Percentiles rank a stretch among this genome's conserved stretches.
Evolutionary conservation across 2,329 filamentous ascomycete genomes (phyloP).

Genomic region (Calonectria hawksworthii): DNA sequence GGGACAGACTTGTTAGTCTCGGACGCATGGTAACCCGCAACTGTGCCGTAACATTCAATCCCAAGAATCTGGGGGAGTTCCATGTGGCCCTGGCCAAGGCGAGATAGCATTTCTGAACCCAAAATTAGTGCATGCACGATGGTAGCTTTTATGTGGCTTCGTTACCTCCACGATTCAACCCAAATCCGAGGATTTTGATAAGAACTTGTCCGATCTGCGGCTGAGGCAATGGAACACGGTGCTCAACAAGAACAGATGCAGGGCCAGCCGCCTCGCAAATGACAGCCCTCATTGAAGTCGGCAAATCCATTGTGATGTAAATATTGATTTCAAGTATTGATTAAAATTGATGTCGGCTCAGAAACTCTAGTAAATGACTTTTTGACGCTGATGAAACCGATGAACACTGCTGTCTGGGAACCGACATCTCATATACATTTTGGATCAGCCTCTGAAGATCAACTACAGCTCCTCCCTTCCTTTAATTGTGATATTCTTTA

Average conservation of each 20-base stretch:
- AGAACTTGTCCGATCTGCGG: slow-evolving; percentile 7
- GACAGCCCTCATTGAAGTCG: not conserved
- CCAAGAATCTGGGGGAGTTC: slow-evolving; percentile 3
- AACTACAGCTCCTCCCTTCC: no score
- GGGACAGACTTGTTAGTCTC: not conserved
- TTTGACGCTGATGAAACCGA: not conserved
- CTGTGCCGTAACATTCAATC: slow-evolving; percentile 3
- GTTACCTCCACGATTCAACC: slow-evolving; percentile 3
- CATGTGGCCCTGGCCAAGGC: slow-evolving; percentile 4
- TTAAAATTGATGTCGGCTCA: not conserved
- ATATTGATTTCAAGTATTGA: no score
- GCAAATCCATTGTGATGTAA: not conserved
- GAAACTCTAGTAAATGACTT: not conserved
- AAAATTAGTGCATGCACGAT: not conserved
- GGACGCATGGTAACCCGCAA: not conserved
- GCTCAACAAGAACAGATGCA: not conserved
- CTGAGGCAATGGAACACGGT: not conserved
- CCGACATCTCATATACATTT: not conserved
- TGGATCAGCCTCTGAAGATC: not conserved
- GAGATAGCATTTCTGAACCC: slow-evolving; percentile 2
- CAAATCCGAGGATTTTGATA: not conserved
- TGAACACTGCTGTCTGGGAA: not conserved
- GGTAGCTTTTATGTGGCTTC: not conserved
- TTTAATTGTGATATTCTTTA: no score
- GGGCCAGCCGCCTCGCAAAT: not conserved